Evolutionary conservation across 2,329 filamentous ascomycete species (phyloP).

Genomic region (Penicillium sp.): DNA sequence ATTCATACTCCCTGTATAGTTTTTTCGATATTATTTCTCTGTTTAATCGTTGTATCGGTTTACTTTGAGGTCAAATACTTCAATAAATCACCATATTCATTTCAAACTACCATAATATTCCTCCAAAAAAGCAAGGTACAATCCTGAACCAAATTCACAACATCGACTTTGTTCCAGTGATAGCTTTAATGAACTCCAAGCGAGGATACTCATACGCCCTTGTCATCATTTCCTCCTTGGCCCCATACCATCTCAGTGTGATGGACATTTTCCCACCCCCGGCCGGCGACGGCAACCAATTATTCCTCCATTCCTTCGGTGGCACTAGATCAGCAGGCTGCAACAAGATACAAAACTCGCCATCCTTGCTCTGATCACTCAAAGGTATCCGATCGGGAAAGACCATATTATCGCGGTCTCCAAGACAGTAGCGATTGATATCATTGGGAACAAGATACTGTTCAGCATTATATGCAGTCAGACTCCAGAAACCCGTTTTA

Average conservation of each 20-base stretch:
- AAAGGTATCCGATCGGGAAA: neutral
- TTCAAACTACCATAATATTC: too few relatives aligned
- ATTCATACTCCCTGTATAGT: too few relatives aligned
- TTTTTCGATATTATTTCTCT: too few relatives aligned
- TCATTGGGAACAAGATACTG: neutral
- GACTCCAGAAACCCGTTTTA: neutral
- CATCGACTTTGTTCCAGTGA: neutral
- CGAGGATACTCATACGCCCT: neutral
- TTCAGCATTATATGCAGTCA: neutral
- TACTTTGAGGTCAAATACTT: neutral
- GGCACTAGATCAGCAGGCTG: neutral
- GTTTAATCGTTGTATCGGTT: too few relatives aligned
- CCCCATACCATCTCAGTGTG: neutral
- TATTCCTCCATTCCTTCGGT: neutral
- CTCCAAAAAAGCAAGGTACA: neutral
- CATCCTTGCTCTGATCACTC: neutral
- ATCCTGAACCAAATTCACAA: neutral
- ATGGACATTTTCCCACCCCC: neutral
- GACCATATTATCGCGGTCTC: neutral
- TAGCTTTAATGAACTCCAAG: neutral
- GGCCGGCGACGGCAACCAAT: neutral
- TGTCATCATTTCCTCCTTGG: neutral
- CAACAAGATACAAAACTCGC: neutral
- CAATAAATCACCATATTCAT: too few relatives aligned
- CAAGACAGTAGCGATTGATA: neutral